A percentile compares a stretch with the other conserved stretches of the same genome.
These are phyloP conservation scores for Rauvolfia tetraphylla DNA, from an alignment of 257 asterid genomes.

Conservation along the genomic window DNA sequence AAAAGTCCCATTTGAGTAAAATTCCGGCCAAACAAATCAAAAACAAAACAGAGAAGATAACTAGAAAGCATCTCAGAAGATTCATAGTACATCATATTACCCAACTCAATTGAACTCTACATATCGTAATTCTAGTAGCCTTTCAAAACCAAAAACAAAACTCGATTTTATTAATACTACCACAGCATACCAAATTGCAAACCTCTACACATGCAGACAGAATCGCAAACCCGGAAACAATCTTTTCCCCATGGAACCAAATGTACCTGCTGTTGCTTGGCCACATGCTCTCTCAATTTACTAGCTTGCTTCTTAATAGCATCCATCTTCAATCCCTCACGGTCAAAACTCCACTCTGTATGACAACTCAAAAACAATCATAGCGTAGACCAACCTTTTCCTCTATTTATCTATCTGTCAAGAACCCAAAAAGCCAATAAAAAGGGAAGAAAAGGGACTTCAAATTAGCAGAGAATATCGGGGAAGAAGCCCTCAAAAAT, in stretches of 20 bases:
- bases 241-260: background rate
- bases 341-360: background rate
- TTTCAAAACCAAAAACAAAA: background rate
- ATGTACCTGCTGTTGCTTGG: slow-evolving; percentile 87
- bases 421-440: background rate
- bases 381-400: background rate
- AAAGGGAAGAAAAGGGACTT: background rate
- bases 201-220: background rate
- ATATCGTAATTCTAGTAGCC: background rate
- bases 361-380: background rate
- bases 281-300: slow-evolving; percentile 91
- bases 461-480: background rate
- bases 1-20: background rate
- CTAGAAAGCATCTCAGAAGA: background rate
- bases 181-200: too few species aligned
- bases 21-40: background rate
- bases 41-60: background rate
- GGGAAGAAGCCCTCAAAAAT: background rate
- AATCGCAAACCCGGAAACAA: background rate
- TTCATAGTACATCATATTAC: background rate
- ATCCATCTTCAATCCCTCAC: slow-evolving; percentile 43
- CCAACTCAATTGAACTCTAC: background rate
- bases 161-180: background rate
- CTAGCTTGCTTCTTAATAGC: slow-evolving; percentile 94
- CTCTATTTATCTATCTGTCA: background rate